These are phyloP conservation scores for Leccinum olivaceopallidum DNA, from an alignment of 768 basidiomycete genomes.

Conservation along the genomic window DNA sequence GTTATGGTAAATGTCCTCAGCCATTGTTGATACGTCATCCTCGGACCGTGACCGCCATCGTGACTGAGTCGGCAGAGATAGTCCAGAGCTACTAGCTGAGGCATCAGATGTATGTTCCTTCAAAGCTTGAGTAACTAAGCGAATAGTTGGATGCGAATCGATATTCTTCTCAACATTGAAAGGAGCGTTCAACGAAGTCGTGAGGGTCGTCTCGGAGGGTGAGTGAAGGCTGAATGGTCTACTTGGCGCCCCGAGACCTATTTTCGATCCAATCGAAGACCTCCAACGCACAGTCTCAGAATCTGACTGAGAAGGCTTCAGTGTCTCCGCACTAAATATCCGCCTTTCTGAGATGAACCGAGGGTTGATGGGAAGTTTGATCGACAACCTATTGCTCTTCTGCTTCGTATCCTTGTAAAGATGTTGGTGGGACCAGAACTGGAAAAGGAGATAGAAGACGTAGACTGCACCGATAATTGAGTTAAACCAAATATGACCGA, in stretches of 20 bases:
- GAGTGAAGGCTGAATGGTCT: constrained; percentile 20
- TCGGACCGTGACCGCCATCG: constrained; percentile 17
- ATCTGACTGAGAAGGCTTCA: constrained; percentile 22
- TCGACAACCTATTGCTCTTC: constrained; percentile 41
- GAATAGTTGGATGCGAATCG: constrained; percentile 22
- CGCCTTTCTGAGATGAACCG: constrained; percentile 30
- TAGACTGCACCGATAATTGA: constrained; percentile 42
- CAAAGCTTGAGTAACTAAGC: constrained; percentile 22
- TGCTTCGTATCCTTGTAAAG: constrained; percentile 51
- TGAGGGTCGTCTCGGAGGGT: constrained; percentile 30
- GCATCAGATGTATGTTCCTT: constrained; percentile 3
- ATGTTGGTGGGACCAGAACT: constrained; percentile 56
- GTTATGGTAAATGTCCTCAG: constrained; percentile 2
- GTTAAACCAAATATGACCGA: not conserved
- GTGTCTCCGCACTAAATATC: constrained; percentile 26
- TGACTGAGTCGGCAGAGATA: constrained; percentile 9
- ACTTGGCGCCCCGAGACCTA: constrained; percentile 6
- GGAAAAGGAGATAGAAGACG: constrained; percentile 50
- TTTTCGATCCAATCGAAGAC: constrained; percentile 15
- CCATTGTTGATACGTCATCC: constrained; percentile 12
- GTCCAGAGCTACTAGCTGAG: constrained; percentile 4
- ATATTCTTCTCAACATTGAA: constrained; percentile 10
- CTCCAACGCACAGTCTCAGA: constrained; percentile 19
- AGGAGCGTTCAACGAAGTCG: constrained; percentile 6
- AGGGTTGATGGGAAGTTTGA: constrained; percentile 32